phyloP scores from a whole-genome alignment of 768 basidiomycete species.

The Lentinula sp. region DNA sequence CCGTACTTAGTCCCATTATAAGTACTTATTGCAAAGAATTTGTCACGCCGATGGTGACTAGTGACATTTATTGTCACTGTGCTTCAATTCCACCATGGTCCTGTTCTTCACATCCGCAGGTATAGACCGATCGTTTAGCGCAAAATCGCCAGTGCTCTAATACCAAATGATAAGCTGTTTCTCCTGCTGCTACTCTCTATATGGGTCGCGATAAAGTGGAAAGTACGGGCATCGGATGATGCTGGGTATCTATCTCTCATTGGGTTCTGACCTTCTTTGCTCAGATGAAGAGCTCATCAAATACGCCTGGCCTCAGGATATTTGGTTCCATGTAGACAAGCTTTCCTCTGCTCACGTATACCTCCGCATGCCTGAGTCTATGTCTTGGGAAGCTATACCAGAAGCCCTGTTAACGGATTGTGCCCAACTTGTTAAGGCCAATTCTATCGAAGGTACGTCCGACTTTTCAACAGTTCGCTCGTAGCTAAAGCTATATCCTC shows the following conservation, averaged over 20 bases:
- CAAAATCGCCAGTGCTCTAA: conserved; percentile 3
- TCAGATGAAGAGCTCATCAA: conserved; percentile 93
- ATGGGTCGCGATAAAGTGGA: conserved; percentile 98
- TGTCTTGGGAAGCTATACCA: conserved; percentile 88
- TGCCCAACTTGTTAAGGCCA: conserved; percentile 95
- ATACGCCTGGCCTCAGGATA: conserved; percentile 84
- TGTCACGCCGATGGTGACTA: not conserved
- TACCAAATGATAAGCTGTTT: conserved; percentile 31
- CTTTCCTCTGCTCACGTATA: conserved; percentile 97
- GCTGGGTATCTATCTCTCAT: not conserved
- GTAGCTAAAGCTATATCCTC: not conserved
- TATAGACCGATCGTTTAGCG: conserved; percentile 11
- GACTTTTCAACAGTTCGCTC: not conserved
- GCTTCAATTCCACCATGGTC: conserved; percentile 36
- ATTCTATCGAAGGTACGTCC: conserved; percentile 83
- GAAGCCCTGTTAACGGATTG: conserved; percentile 73
- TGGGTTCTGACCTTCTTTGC: not conserved
- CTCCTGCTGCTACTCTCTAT: conserved; percentile 71
- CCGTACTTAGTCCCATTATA: no score
- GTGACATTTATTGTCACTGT: not conserved
- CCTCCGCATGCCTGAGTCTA: conserved; percentile 76
- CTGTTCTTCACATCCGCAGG: conserved; percentile 57
- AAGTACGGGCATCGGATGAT: conserved; percentile 42
- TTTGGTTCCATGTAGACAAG: conserved; percentile 98
- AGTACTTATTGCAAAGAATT: no score